Percentiles rank a stretch among this genome's conserved stretches.
phyloP scores from a whole-genome alignment of 1,139 yeast species.

The Protomyces pachydermus region DNA sequence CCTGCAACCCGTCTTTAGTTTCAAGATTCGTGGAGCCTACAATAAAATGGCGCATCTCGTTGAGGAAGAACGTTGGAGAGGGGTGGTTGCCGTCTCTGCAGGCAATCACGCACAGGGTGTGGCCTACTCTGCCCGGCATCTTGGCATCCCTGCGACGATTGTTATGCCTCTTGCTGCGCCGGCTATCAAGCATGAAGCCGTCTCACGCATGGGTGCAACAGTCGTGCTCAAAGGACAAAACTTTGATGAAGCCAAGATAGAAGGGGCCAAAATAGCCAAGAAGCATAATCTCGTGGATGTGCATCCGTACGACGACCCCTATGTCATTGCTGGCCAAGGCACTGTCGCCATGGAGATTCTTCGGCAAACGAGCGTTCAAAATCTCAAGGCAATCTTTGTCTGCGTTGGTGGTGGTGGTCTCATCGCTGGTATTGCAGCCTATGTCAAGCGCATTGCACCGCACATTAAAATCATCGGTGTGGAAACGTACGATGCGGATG shows the following conservation, averaged over 20 bases:
- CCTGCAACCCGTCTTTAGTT: constrained; percentile 86
- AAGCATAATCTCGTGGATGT: constrained; percentile 76
- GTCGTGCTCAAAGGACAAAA: constrained; percentile 91
- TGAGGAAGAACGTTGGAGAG: constrained; percentile 62
- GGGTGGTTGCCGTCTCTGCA: constrained; percentile 96
- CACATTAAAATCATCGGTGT: constrained; percentile 93
- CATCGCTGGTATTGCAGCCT: constrained; percentile 83
- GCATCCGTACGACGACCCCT: constrained; percentile 97
- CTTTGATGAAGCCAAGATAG: constrained; percentile 86
- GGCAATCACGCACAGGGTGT: constrained; percentile 99
- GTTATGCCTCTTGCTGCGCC: constrained; percentile 99
- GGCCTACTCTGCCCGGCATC: constrained; percentile 78
- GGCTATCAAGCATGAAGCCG: constrained; percentile 84
- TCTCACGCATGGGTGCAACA: constrained; percentile 84
- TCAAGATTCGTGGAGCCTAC: constrained; percentile 94
- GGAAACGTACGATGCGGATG: constrained; percentile 92
- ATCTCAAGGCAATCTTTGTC: constrained; percentile 79
- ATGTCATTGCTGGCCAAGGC: constrained; percentile 99
- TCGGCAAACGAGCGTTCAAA: constrained; percentile 74
- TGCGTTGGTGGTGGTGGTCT: constrained; percentile 98
- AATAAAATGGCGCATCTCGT: constrained; percentile 90
- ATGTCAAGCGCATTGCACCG: constrained; percentile 93
- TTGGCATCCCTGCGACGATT: constrained; percentile 87
- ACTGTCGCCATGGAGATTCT: constrained; percentile 90
- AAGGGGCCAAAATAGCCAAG: constrained; percentile 66